phyloP scores from a whole-genome alignment of 2,329 filamentous ascomycete genomes.

The Epichloe festucae region DNA sequence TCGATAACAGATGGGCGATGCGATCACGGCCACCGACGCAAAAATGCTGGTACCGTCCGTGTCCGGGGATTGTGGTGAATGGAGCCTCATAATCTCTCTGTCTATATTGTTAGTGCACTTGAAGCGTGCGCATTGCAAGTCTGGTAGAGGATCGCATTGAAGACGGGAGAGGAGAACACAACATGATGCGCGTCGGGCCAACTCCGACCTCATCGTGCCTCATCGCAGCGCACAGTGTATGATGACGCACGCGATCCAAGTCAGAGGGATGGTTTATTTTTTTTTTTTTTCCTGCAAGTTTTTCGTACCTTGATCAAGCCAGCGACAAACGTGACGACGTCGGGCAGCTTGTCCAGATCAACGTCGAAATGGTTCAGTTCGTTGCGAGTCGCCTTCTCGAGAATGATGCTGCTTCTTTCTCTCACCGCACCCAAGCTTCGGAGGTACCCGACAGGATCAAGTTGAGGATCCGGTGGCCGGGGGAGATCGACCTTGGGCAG shows the following conservation, averaged over 20 bases:
- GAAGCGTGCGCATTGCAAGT: not conserved
- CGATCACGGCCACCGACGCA: constrained; percentile 66
- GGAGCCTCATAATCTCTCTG: constrained; percentile 44
- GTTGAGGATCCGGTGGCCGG: constrained; percentile 70
- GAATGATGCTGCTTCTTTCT: constrained; percentile 60
- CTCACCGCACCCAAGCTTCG: constrained; percentile 80
- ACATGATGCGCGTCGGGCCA: not conserved
- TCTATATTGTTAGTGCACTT: not conserved
- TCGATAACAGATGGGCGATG: constrained; percentile 55
- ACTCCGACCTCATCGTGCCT: not conserved
- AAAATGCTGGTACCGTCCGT: constrained; percentile 77
- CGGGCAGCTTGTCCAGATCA: constrained; percentile 69
- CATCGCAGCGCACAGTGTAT: not conserved
- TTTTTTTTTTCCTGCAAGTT: not conserved
- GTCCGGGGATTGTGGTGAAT: constrained; percentile 60
- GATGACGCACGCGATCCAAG: not conserved
- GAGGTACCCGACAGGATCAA: constrained; percentile 83
- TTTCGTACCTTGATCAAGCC: constrained; percentile 76
- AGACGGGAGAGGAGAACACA: not conserved
- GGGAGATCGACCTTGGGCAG: constrained; percentile 77
- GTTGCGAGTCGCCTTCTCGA: constrained; percentile 65
- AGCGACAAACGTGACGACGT: constrained; percentile 79
- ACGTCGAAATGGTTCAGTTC: constrained; percentile 78
- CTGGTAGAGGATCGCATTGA: not conserved
- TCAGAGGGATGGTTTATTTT: not conserved